phyloP scores from a whole-genome alignment of 1,139 yeast genomes.

The Hanseniaspora sp. region DNA sequence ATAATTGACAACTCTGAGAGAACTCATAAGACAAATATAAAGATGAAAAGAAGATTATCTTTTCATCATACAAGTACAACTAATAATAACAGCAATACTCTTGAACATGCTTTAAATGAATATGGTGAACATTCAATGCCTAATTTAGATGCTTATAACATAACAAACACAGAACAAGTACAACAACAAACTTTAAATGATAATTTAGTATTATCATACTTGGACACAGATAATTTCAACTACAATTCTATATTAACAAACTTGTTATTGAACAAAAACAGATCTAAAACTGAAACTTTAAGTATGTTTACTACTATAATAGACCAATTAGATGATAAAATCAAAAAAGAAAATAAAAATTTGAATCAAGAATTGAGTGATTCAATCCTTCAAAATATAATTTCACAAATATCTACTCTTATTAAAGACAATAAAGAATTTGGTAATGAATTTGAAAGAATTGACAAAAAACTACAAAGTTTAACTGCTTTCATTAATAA shows the following conservation, averaged over 20 bases:
- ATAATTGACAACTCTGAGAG: slow-evolving; percentile 8
- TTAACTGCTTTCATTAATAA: not conserved
- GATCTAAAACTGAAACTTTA: slow-evolving; percentile 15
- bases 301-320: slow-evolving; percentile 13
- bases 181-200: slow-evolving; percentile 2
- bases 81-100: not conserved
- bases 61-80: slow-evolving; percentile 10
- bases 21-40: slow-evolving; percentile 14
- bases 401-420: not conserved
- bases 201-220: not conserved
- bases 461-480: slow-evolving; percentile 5
- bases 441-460: slow-evolving; percentile 1
- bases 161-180: no score
- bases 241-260: slow-evolving; percentile 1
- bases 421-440: not conserved
- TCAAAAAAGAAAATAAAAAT: slow-evolving; percentile 5
- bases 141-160: not conserved
- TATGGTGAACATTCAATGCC: not conserved
- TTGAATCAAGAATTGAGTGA: slow-evolving; percentile 5
- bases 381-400: not conserved
- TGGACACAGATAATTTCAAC: slow-evolving; percentile 2
- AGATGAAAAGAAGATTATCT: slow-evolving; percentile 16
- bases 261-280: slow-evolving; percentile 1
- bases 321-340: not conserved
- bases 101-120: slow-evolving; percentile 5